Base-by-base conservation (phyloP, 2,329 filamentous ascomycete species). In the Ophiosphaerella narmari region DNA sequence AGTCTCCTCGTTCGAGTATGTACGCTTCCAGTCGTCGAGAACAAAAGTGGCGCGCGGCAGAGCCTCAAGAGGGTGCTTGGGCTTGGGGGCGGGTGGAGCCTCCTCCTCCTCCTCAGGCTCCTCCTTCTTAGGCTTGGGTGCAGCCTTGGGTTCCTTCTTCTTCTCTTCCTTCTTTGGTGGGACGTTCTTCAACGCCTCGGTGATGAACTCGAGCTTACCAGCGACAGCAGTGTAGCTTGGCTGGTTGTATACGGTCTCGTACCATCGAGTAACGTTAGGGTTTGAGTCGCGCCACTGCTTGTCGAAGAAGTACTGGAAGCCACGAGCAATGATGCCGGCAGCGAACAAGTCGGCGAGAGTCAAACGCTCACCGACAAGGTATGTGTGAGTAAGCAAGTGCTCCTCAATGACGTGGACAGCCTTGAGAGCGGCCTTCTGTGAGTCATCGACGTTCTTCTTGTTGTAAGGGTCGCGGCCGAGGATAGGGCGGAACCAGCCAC, bases 21-120 rank as follows among this genome's bases (percentile, higher is more conserved):
- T 87, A 74, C 94, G 91, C 89, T 99, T 99, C 90, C 88, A 96
- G 80, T 99, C 94, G 74, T 99, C 94, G 50, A 99, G 84, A 66
- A 88, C 82, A 73, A 96, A 84, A 50, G 87, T 86, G 55, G 94
- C 81, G 75, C 87, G 88, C 71, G 87, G 86, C 48, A 97, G 89
- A 63, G 85, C 77, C 77, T 96, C 93, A 61, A 96, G 84, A 66
- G 94, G 92, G 83, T 99, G 94, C 89, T 97, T 99, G 74, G 92
- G 79, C 87, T 97, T 97, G 72, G 91, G 90, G 57, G 86, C 84
- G 51, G 82, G 77, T 33, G 76, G 71, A 43, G 80, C 80, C 60
- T 84, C 81, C 57, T 86, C 83, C 49, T 86, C 84, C 52, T 86
- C 83, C 48, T 87, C 86, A 50, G 82, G 79, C 52, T 78, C 77